phyloP scores from a whole-genome alignment of 108 stramenopile genomes.

The Mediolabrus comicus region DNA sequence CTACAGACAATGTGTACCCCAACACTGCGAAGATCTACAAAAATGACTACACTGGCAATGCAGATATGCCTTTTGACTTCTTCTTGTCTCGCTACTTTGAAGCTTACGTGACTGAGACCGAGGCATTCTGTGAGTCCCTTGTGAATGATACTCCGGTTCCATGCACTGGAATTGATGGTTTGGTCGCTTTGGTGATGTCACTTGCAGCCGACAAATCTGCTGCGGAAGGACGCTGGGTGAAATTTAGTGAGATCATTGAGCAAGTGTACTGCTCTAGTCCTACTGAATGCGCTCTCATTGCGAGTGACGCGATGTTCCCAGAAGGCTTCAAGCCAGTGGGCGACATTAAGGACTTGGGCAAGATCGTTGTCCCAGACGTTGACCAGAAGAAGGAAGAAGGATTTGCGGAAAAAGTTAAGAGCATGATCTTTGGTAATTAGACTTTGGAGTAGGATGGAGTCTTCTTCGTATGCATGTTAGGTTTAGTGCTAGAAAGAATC shows the following conservation, averaged over 20 bases:
- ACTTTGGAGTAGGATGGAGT: background rate
- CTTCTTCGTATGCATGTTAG: no score
- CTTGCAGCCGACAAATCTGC: slow-evolving; percentile 92
- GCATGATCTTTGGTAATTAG: slow-evolving; percentile 15
- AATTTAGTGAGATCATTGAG: slow-evolving; percentile 79
- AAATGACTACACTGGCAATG: slow-evolving; percentile 92
- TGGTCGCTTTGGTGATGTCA: slow-evolving; percentile 94
- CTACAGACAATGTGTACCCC: slow-evolving; percentile 96
- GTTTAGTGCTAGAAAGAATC: background rate
- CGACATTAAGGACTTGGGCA: slow-evolving; percentile 54
- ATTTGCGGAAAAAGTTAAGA: slow-evolving; percentile 34
- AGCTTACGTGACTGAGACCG: slow-evolving; percentile 90
- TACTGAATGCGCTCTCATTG: slow-evolving; percentile 55
- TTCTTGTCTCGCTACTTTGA: slow-evolving; percentile 95
- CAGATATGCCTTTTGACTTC: slow-evolving; percentile 98
- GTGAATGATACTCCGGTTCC: slow-evolving; percentile 91
- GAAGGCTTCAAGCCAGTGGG: slow-evolving; percentile 68
- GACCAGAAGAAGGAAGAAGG: slow-evolving; percentile 33
- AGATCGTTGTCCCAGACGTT: slow-evolving; percentile 52
- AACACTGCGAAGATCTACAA: slow-evolving; percentile 90
- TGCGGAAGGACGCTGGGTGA: slow-evolving; percentile 85
- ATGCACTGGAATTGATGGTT: slow-evolving; percentile 95
- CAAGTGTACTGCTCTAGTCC: slow-evolving; percentile 70
- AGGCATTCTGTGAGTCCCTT: slow-evolving; percentile 92
- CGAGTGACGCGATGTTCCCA: slow-evolving; percentile 44